Percentiles rank a stretch among this genome's conserved stretches.
phyloP scores from a whole-genome alignment of 805 yeast species.

The Ogataea trehalophila region DNA sequence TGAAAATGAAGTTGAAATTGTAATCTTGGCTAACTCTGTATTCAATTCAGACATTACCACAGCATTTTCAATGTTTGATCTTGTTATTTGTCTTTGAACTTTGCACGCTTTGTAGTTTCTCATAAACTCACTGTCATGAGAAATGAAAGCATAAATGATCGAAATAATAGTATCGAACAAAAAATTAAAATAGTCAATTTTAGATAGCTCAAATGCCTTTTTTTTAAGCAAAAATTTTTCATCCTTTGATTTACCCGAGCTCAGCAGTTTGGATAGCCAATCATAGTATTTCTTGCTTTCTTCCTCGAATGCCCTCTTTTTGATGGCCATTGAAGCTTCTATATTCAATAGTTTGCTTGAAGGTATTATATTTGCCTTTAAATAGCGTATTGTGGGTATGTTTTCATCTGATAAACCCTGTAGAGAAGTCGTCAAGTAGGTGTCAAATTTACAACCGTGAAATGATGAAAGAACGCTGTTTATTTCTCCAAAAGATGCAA shows the following conservation, averaged over 20 bases:
- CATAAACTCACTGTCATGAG: constrained; percentile 11
- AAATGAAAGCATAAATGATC: constrained; percentile 11
- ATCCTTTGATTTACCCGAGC: constrained; percentile 31
- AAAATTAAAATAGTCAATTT: constrained; percentile 27
- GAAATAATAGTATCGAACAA: constrained; percentile 24
- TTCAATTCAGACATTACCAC: constrained; percentile 28
- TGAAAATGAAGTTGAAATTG: constrained; percentile 1
- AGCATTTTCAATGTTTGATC: constrained; percentile 16
- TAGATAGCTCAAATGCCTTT: constrained; percentile 28
- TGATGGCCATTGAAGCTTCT: constrained; percentile 13
- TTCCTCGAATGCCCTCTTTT: constrained; percentile 30
- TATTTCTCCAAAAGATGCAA: constrained; percentile 7
- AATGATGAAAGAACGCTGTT: constrained; percentile 11
- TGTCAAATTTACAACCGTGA: constrained; percentile 13
- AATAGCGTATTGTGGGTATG: constrained; percentile 10
- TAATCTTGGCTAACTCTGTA: constrained; percentile 38
- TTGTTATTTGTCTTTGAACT: constrained; percentile 13
- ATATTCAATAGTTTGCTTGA: constrained; percentile 10
- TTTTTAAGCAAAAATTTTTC: constrained; percentile 29
- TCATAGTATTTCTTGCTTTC: constrained; percentile 34
- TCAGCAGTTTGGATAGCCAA: constrained; percentile 30
- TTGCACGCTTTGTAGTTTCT: constrained; percentile 9
- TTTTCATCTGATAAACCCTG: constrained; percentile 16
- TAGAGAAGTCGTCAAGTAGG: constrained; percentile 5
- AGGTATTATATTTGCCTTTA: constrained; percentile 10